These are phyloP conservation scores for Bipolaris bicolor DNA, from an alignment of 2,329 filamentous ascomycete genomes.

Conservation along the genomic window DNA sequence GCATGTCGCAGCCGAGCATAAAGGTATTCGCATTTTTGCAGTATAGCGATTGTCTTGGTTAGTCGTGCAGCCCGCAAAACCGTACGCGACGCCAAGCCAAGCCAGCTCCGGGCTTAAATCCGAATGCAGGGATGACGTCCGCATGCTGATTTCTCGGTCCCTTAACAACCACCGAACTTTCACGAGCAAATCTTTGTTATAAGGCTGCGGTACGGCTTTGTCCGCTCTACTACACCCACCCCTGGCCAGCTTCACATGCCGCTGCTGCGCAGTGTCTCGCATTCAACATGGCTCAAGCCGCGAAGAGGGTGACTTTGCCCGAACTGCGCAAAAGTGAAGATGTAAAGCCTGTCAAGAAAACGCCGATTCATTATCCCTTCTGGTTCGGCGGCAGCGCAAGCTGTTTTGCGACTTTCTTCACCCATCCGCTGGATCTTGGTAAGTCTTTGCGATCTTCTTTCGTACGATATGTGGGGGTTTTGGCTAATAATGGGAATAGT, in stretches of 20 bases:
- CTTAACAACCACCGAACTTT: conserved; percentile 34
- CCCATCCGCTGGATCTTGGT: conserved; percentile 92
- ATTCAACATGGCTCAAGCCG: conserved; percentile 50
- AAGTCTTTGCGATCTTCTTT: conserved; percentile 49
- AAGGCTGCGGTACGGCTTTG: conserved; percentile 4
- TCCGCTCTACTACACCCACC: neutral
- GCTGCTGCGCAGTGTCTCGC: conserved; percentile 1
- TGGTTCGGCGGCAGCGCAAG: conserved; percentile 98
- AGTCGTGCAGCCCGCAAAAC: conserved; percentile 25
- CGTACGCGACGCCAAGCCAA: conserved; percentile 35
- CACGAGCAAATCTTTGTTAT: conserved; percentile 14
- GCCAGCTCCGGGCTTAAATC: conserved; percentile 23
- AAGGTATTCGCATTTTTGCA: conserved; percentile 34
- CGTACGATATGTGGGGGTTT: neutral
- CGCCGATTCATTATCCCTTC: conserved; percentile 56
- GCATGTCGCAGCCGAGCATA: conserved; percentile 28
- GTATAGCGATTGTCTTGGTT: conserved; percentile 17
- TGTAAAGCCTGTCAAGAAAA: conserved; percentile 40
- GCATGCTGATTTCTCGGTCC: conserved; percentile 25
- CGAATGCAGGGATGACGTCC: conserved; percentile 36
- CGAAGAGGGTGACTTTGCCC: conserved; percentile 39
- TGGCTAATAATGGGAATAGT: conserved; percentile 48
- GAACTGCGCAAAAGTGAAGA: conserved; percentile 52
- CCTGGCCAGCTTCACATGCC: conserved; percentile 36
- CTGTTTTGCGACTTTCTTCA: conserved; percentile 88